phyloP scores from a whole-genome alignment of 148 eudicot species.

The Mesembryanthemum crystallinum region DNA sequence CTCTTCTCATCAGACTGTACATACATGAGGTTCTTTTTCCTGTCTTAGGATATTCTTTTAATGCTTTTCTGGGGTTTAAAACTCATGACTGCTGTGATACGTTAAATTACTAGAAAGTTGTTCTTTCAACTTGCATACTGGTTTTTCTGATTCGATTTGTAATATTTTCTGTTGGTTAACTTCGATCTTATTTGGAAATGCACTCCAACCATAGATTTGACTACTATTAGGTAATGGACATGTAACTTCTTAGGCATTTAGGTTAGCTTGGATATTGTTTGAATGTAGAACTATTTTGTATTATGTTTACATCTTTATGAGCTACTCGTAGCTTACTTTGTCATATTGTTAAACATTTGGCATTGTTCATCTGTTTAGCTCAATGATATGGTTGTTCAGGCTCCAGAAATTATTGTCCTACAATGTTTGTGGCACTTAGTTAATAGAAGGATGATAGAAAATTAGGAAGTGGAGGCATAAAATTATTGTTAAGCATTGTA shows the following conservation, averaged over 20 bases:
- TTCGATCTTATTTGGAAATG: neutral
- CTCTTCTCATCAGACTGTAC: constrained; percentile 59
- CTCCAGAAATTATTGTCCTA: neutral
- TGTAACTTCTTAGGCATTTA: neutral
- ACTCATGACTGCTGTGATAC: no score
- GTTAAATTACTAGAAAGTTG: no score
- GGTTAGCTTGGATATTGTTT: neutral
- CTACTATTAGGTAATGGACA: neutral
- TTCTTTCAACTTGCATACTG: neutral
- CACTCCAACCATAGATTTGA: neutral
- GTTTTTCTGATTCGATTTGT: neutral
- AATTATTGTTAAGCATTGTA: no score
- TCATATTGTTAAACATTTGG: neutral
- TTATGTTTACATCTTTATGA: neutral
- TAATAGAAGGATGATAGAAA: neutral
- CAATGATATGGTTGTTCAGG: neutral
- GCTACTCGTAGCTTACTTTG: neutral
- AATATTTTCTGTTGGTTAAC: neutral
- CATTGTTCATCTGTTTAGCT: neutral
- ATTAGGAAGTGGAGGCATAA: neutral
- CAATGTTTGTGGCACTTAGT: neutral
- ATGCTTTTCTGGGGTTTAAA: neutral
- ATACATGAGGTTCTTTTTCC: constrained; percentile 60
- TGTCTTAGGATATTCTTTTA: neutral
- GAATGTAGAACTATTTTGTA: neutral